A percentile compares a stretch with the other conserved stretches of the same genome.
These are phyloP conservation scores for Amaranthus tricolor DNA, from an alignment of 179 eudicot genomes.

Conservation along the genomic window DNA sequence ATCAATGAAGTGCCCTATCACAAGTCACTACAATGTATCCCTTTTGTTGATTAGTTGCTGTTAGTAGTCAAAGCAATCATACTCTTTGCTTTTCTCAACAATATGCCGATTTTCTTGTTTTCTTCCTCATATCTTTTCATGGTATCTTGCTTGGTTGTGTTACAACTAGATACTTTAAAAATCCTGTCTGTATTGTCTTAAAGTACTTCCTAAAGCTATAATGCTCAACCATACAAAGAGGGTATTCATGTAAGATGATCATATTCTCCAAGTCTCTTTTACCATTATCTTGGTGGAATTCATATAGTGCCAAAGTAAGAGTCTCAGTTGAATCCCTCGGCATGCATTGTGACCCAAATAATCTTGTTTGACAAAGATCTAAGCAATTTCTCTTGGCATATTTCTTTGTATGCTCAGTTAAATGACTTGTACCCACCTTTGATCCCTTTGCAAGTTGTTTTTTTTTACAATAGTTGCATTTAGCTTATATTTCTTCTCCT, in stretches of 20 bases:
- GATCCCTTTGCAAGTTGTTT: neutral
- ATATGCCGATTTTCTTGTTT: neutral
- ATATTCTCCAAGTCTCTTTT: conserved; percentile 9
- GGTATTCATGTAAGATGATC: conserved; percentile 20
- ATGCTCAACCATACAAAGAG: conserved; percentile 14
- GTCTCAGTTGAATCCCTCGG: neutral
- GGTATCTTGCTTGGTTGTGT: conserved; percentile 10
- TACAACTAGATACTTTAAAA: conserved; percentile 12
- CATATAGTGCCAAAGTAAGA: conserved; percentile 4
- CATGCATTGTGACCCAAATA: neutral
- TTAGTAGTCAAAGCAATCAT: conserved; percentile 22
- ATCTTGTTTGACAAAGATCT: conserved; percentile 9
- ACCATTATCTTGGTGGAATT: conserved; percentile 15
- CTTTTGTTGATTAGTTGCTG: conserved; percentile 12
- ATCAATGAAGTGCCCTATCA: conserved; percentile 18
- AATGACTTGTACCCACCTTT: conserved; percentile 5
- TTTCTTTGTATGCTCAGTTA: neutral
- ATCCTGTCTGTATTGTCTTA: conserved; percentile 12
- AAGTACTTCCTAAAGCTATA: conserved; percentile 13
- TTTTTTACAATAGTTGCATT: neutral
- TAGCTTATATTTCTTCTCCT: neutral
- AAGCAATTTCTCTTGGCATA: conserved; percentile 1
- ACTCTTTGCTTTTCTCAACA: neutral
- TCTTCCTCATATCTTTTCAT: conserved; percentile 7
- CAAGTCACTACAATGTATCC: conserved; percentile 20